Evolutionary conservation across 1,139 yeast genomes (phyloP), one percentile per base, ranked within the genome.

Genomic region (Pichia sp.): DNA sequence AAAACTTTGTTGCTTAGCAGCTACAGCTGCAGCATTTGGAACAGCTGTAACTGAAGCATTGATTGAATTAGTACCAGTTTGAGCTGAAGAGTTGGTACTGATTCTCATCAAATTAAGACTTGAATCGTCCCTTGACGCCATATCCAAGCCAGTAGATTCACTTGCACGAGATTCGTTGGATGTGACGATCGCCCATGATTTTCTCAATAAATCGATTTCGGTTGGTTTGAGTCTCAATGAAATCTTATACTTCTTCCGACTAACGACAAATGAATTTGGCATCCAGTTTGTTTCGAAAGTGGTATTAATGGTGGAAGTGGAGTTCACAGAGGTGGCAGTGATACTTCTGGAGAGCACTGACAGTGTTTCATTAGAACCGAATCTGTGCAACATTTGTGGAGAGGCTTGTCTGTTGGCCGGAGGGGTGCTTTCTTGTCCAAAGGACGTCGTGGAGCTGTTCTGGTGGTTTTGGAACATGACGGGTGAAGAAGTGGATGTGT

Each of bases 181-280:
- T 10, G 56, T 54, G 14, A 64, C 65, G 28, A 60, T 54, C 12
- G 50, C 52, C 79, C 79, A 75, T 1, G 76, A 68, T 15, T 58
- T 58, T 52, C 71, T 62, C 4, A 75, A 56, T 14, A 69, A 52
- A 11, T 63, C 62, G n/a, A 68, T 65, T 53, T 74, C 78, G n/a
- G 56, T 49, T 1, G 57, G 45, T 4, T 64, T 59, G 34, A 73
- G 57, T 21, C 61, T 60, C 14, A 73, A 58, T 1, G 63, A 48
- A 14, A 69, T 60, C 44, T 61, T 63, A 44, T 47, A 48, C 33
- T 53, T 60, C 4, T 53, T 47, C 34, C 56, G 59, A 17, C 59
- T 53, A 11, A 60, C 56, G 14, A 65, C 60, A 20, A 47, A 51
- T 0, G 66, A 56, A 22, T 59, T 57, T 10, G 66, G 66, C 22